Evolutionary conservation across 345 rosid genomes (phyloP).

Genomic region (Tarenaya hassleriana): DNA sequence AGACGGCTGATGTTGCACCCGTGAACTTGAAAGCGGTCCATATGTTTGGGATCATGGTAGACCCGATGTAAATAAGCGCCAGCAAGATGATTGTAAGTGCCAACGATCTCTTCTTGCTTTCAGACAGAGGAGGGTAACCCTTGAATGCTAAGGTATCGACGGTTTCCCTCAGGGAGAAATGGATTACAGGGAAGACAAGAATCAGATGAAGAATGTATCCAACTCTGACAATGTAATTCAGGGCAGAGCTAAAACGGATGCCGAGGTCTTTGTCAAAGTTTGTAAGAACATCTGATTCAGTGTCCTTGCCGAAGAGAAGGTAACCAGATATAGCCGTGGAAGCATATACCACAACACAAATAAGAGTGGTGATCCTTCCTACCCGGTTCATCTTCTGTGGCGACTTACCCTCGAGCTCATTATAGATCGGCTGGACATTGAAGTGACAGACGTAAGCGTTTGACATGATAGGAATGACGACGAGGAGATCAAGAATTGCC

Average conservation of each 20-base stretch:
- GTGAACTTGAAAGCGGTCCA: slow-evolving; percentile 99
- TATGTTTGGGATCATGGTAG: slow-evolving; percentile 88
- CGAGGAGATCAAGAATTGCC: slow-evolving; percentile 80
- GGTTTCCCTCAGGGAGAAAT: slow-evolving; percentile 86
- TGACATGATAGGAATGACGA: slow-evolving; percentile 88
- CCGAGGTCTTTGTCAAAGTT: slow-evolving; percentile 91
- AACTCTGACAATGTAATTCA: slow-evolving; percentile 73
- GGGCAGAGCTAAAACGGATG: slow-evolving; percentile 63
- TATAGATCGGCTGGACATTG: slow-evolving; percentile 88
- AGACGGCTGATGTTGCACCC: slow-evolving; percentile 96
- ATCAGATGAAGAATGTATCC: slow-evolving; percentile 91
- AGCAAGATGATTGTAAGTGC: slow-evolving; percentile 54
- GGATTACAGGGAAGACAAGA: slow-evolving; percentile 94
- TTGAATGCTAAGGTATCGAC: slow-evolving; percentile 63
- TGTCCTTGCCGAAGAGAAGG: slow-evolving; percentile 73
- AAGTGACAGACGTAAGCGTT: slow-evolving; percentile 93
- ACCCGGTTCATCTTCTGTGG: slow-evolving; percentile 77
- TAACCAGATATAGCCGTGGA: slow-evolving; percentile 80
- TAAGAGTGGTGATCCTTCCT: slow-evolving; percentile 69
- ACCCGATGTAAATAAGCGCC: slow-evolving; percentile 59
- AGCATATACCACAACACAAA: slow-evolving; percentile 63
- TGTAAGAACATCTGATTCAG: slow-evolving; percentile 77
- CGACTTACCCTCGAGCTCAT: slow-evolving; percentile 73
- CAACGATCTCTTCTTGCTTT: slow-evolving; percentile 77
- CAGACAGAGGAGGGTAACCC: slow-evolving; percentile 62